phyloP scores from a whole-genome alignment of 2,329 filamentous ascomycete genomes.

The Emericellopsis atlantica region DNA sequence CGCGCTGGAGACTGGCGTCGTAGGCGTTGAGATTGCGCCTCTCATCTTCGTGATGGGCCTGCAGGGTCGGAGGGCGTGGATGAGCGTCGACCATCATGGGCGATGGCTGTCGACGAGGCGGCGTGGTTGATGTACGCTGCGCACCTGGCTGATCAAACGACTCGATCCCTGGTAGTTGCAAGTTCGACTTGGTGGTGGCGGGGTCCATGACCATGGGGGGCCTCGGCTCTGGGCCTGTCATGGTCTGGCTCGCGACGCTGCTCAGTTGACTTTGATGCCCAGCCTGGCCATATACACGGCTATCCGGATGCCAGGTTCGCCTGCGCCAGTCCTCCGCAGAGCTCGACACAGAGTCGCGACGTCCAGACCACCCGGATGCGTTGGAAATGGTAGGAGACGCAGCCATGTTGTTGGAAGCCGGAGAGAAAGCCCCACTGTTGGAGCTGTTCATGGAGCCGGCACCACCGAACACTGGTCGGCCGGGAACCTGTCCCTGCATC shows the following conservation, averaged over 20 bases:
- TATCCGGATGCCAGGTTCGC: constrained; percentile 84
- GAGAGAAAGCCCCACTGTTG: constrained; percentile 39
- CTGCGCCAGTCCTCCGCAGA: constrained; percentile 61
- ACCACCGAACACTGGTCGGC: constrained; percentile 39
- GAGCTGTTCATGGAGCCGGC: constrained; percentile 42
- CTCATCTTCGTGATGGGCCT: constrained; percentile 24
- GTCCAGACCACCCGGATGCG: constrained; percentile 38
- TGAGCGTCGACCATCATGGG: constrained; percentile 65
- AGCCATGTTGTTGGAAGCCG: constrained; percentile 42
- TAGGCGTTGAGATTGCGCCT: constrained; percentile 42
- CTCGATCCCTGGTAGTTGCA: constrained; percentile 79
- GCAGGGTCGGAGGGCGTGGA: constrained; percentile 16
- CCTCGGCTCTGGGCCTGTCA: constrained; percentile 39
- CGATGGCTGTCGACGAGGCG: constrained; percentile 41
- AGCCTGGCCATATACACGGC: constrained; percentile 38
- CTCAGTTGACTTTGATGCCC: constrained; percentile 60
- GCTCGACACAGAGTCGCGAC: constrained; percentile 52
- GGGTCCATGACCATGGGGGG: constrained; percentile 31
- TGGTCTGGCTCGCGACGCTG: constrained; percentile 60
- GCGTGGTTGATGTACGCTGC: not conserved
- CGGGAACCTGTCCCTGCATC: constrained; percentile 41
- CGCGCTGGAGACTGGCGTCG: constrained; percentile 54
- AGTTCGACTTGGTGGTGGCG: constrained; percentile 39
- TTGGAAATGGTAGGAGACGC: constrained; percentile 53
- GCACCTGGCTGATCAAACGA: constrained; percentile 61